phyloP scores from a whole-genome alignment of 164 flowering plant species.

The Magnolia officinalis region DNA sequence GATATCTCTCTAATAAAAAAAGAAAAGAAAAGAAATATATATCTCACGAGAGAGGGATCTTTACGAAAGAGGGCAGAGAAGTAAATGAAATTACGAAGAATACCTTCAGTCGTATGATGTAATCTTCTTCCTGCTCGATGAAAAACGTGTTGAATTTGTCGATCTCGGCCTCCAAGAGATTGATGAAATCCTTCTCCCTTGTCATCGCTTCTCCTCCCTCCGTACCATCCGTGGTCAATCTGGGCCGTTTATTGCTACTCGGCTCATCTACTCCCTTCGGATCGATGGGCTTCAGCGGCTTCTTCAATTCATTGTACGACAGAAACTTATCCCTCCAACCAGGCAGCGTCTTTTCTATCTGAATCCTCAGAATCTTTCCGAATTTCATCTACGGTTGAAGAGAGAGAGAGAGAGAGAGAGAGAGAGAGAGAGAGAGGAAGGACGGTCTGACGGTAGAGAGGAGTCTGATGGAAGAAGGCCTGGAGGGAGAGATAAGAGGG shows the following conservation, averaged over 20 bases:
- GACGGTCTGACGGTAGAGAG: not conserved
- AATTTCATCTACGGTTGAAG: conserved; percentile 55
- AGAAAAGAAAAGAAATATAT: too few relatives aligned
- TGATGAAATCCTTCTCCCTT: conserved; percentile 55
- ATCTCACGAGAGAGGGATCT: too few relatives aligned
- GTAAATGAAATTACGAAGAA: too few relatives aligned
- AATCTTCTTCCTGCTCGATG: conserved; percentile 85
- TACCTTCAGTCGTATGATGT: conserved; percentile 83
- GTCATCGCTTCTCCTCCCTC: conserved; percentile 30
- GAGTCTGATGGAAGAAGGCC: not conserved
- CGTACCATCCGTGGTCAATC: conserved; percentile 23
- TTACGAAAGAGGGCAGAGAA: too few relatives aligned
- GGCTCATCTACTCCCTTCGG: conserved; percentile 21
- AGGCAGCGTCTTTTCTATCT: conserved; percentile 81
- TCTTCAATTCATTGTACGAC: conserved; percentile 84
- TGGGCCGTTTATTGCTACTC: conserved; percentile 32
- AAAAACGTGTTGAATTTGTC: conserved; percentile 85
- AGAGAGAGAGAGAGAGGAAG: not conserved
- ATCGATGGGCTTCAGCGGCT: conserved; percentile 52
- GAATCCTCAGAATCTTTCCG: conserved; percentile 80
- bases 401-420: not conserved
- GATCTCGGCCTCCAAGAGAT: conserved; percentile 66
- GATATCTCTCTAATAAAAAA: too few relatives aligned
- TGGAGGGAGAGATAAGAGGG: not conserved
- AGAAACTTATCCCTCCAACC: conserved; percentile 91